Percentiles rank a stretch among this genome's conserved stretches.
These are phyloP conservation scores for Syncephalastrum sp. DNA, from an alignment of 371 early-diverging fungal species.

Conservation along the genomic window DNA sequence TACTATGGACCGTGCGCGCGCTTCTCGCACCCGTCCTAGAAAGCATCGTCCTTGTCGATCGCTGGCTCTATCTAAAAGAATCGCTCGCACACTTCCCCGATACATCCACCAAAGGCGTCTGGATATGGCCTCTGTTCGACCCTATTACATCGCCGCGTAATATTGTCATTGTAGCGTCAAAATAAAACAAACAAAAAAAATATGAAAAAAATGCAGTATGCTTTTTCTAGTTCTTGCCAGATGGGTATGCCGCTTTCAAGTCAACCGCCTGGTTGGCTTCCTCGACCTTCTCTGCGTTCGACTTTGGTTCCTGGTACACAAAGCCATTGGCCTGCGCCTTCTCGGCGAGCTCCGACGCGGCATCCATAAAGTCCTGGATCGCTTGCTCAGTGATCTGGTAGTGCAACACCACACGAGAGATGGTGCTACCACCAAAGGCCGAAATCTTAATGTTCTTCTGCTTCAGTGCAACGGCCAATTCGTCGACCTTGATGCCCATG, in stretches of 20 bases:
- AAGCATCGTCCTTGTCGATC: slow-evolving; percentile 74
- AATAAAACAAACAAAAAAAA: slow-evolving; percentile 18
- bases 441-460: slow-evolving; percentile 55
- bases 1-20: slow-evolving; percentile 78
- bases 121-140: slow-evolving; percentile 51
- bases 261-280: no score
- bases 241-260: slow-evolving; percentile 1
- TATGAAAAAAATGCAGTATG: not conserved
- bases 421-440: slow-evolving; percentile 42
- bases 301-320: not conserved
- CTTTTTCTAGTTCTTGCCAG: slow-evolving; percentile 3
- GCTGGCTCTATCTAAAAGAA: slow-evolving; percentile 65
- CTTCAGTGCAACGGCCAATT: slow-evolving; percentile 48
- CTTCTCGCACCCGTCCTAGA: slow-evolving; percentile 74
- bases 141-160: slow-evolving; percentile 42
- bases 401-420: slow-evolving; percentile 71
- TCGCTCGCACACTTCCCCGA: slow-evolving; percentile 13
- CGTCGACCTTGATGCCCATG: slow-evolving; percentile 44
- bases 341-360: slow-evolving; percentile 19
- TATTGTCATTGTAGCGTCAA: slow-evolving; percentile 42
- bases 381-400: slow-evolving; percentile 66
- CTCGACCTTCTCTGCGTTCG: no score
- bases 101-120: slow-evolving; percentile 29
- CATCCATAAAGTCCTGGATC: slow-evolving; percentile 49
- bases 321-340: slow-evolving; percentile 1